Base-by-base conservation (phyloP, 1,139 yeast species). In the Lodderomyces parapsilosis region DNA sequence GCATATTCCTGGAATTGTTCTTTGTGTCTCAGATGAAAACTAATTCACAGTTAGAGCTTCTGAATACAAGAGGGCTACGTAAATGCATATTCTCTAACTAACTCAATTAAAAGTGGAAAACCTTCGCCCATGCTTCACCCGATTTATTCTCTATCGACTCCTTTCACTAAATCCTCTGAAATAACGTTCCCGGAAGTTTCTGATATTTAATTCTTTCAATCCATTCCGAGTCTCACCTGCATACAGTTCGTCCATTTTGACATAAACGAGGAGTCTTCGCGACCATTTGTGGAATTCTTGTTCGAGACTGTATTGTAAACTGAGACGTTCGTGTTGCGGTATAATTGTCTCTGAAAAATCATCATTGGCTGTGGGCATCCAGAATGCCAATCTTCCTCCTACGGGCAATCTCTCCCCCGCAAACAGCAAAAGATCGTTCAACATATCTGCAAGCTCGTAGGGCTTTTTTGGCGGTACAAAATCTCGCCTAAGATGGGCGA, bases 301-400 rank as follows among this genome's bases (percentile, higher is more conserved):
- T 33, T 86, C 91, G 50, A 95, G 73, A 49, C 83, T 81, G 53
- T 87, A 83, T 37, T 84, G 63, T 49, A 90, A 68, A 57, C 86
- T 86, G 46, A 93, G 63, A 39, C 78, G 80, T 46, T 79, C 74
- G 62, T 93, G 96, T 53, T 82, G 81, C 1, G 98, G 98, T 33
- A 91, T 81, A 44, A 79, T 73, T 28, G 86, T 80, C n/a, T 68
- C 71, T 46, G 83, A 82, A 52, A 81, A 83, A 50, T 88, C 96
- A 53, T 88, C 96, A 58, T 90, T 90, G 2, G 97, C 96, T 0
- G 96, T 86, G 0, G 99, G 99, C 95, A 93, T 88, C 99, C 99
- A 93, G 60, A 90, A 91, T 19, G 95, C 88, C 31, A 93, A 69
- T 49, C 98, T 68, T 0, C 97, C 96, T 9, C 78, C 78, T 2